A percentile compares a stretch with the other conserved stretches of the same genome.
Conservation (phyloP, 257 asterid genomes). For the Petrea volubilis region DNA sequence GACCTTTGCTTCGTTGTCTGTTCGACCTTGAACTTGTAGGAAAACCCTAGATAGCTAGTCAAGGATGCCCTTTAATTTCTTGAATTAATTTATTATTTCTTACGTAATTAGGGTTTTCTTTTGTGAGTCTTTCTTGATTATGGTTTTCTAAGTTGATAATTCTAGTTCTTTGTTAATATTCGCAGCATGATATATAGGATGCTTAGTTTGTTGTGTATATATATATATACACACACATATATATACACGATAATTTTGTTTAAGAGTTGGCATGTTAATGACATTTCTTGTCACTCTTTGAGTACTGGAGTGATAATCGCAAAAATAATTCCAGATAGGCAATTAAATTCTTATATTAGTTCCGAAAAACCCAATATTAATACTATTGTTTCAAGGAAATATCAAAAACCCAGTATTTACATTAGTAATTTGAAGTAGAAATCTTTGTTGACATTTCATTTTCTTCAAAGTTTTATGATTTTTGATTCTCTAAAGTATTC, state of each 20-base stretch:
- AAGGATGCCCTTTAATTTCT: not conserved
- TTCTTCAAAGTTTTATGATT: conserved; percentile 21
- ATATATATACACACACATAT: too few species aligned
- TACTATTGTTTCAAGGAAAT: not conserved
- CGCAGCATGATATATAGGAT: too few species aligned
- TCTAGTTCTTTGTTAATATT: too few species aligned
- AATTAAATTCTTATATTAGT: not conserved
- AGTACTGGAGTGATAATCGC: too few species aligned
- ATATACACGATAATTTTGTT: too few species aligned
- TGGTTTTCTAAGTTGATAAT: not conserved
- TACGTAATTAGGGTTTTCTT: not conserved
- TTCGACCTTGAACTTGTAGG: conserved; percentile 53
- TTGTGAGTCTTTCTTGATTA: too few species aligned
- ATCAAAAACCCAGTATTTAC: not conserved
- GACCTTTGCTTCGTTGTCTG: conserved; percentile 70
- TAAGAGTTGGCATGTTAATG: too few species aligned
- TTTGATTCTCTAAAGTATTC: not conserved
- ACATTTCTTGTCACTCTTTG: too few species aligned
- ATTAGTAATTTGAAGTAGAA: conserved; percentile 27
- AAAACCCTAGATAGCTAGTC: conserved; percentile 36
- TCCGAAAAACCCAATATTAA: not conserved
- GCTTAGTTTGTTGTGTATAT: too few species aligned
- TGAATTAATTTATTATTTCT: not conserved
- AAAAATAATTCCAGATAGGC: not conserved
- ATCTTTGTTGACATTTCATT: conserved; percentile 35